Evolutionary conservation across 805 yeast species (phyloP), one percentile per base, ranked within the genome.

Genomic region (Saccharomyces jurei): DNA sequence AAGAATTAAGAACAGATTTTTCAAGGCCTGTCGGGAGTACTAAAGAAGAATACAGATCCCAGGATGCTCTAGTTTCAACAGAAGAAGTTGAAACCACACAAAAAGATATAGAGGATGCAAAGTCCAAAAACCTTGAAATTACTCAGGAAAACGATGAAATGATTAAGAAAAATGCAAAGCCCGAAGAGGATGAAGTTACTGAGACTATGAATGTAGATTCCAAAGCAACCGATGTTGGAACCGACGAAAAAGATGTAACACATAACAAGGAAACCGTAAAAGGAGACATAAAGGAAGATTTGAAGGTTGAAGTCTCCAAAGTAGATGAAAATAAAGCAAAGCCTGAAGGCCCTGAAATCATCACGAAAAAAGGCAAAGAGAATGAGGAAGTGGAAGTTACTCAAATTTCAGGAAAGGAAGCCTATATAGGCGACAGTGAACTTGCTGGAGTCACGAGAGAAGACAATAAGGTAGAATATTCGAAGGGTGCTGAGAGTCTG

Each of bases 401-500:
- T 2, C 26, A 25, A 25, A 25, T 25, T 25, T 25, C 26, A 25
- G 26, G 26, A 4, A 4, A 25, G 4, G 26, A 25, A 25, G 26
- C 26, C 4, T 25, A 25, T 25, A 25, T 25, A 4, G 26, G 26
- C 26, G 26, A 4, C 3, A 25, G 4, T 25, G 26, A 25, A 4
- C 26, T 51, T n/a, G 48, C 53, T 49, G 56, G 52, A 27, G 49
- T 49, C 22, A n/a, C 11, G 10, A 47, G 46, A 28, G 57, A 55
- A 17, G 60, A 54, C 26, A 44, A 17, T 17, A 31, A 21, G 6
- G 26, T 13, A 22, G 31, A 49, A 27, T 55, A 49, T 30, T 21
- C 49, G 11, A 55, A 49, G 30, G 30, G 55, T 13, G 58, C 46
- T 3, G 50, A 50, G n/a, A 30, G 29, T 25, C 4, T 10, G 3